A percentile compares a stretch with the other conserved stretches of the same genome.
These are phyloP conservation scores for Naganishia liquefaciens DNA, from an alignment of 1,284 basidiomycete genomes.

Conservation along the genomic window DNA sequence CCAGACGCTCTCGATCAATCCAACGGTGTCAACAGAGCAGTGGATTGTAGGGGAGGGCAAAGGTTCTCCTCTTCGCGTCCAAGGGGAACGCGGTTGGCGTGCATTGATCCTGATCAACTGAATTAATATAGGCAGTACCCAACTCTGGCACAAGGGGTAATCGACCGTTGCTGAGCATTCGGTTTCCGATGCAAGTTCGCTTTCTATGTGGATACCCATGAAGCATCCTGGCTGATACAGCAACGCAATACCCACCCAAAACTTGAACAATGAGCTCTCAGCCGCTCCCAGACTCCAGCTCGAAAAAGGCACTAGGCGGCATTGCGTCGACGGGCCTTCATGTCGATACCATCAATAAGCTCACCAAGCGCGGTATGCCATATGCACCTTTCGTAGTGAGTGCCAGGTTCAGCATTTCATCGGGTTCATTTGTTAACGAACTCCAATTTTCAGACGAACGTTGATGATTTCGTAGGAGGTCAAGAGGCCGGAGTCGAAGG, in stretches of 20 bases:
- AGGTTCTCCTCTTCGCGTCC: conserved; percentile 22
- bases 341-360: conserved; percentile 49
- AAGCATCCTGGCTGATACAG: neutral
- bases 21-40: too few relatives aligned
- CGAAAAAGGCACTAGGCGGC: conserved; percentile 26
- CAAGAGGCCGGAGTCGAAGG: conserved; percentile 76
- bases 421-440: neutral
- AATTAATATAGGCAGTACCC: neutral
- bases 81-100: conserved; percentile 8
- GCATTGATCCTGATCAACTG: neutral
- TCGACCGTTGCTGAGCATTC: neutral
- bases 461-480: conserved; percentile 81
- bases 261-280: conserved; percentile 12
- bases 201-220: neutral
- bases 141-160: conserved; percentile 14
- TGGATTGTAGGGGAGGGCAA: neutral
- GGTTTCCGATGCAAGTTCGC: neutral
- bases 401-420: conserved; percentile 34
- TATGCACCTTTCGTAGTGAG: conserved; percentile 91
- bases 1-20: neutral
- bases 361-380: conserved; percentile 89
- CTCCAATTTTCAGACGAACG: conserved; percentile 63
- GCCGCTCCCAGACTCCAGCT: conserved; percentile 3
- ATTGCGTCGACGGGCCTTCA: conserved; percentile 31
- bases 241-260: neutral